Evolutionary conservation across 2,329 filamentous ascomycete genomes (phyloP).

Genomic region (Calcarisporium arbuscula): DNA sequence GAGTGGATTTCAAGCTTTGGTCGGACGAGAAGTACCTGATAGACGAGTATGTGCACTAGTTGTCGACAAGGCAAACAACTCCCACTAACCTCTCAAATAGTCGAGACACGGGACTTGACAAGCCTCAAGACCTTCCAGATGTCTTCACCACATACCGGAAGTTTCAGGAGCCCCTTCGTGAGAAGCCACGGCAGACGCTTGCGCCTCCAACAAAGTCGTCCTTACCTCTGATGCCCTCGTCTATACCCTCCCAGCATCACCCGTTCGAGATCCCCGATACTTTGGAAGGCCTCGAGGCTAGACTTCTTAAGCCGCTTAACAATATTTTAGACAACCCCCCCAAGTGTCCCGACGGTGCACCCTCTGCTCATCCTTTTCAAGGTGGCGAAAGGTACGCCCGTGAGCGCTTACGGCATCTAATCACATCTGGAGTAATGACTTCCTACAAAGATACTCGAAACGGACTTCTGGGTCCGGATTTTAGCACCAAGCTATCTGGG

Average conservation of each 20-base stretch:
- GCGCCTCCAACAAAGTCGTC: conserved; percentile 41
- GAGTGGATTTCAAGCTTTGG: conserved; percentile 59
- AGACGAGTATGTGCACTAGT: conserved; percentile 62
- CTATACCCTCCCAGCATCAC: conserved; percentile 49
- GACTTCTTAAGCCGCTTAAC: conserved; percentile 52
- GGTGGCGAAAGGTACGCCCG: conserved; percentile 61
- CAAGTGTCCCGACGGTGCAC: conserved; percentile 41
- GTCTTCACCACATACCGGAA: conserved; percentile 73
- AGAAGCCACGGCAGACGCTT: conserved; percentile 52
- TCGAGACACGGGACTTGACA: conserved; percentile 56
- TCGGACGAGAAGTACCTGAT: conserved; percentile 72
- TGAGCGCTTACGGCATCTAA: conserved; percentile 52
- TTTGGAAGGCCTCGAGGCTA: conserved; percentile 45
- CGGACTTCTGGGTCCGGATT: conserved; percentile 62
- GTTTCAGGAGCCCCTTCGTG: conserved; percentile 62
- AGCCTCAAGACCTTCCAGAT: conserved; percentile 58
- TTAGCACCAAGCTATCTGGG: conserved; percentile 69
- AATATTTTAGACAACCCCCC: conserved; percentile 46
- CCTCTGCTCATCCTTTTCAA: conserved; percentile 58
- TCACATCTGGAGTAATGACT: conserved; percentile 53
- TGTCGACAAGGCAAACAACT: no score
- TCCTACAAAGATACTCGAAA: conserved; percentile 67
- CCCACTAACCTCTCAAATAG: no score
- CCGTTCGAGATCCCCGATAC: conserved; percentile 59
- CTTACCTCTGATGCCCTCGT: conserved; percentile 52